A percentile compares a stretch with the other conserved stretches of the same genome.
These are phyloP conservation scores for Plantago major DNA, from an alignment of 257 asterid genomes.

Conservation along the genomic window DNA sequence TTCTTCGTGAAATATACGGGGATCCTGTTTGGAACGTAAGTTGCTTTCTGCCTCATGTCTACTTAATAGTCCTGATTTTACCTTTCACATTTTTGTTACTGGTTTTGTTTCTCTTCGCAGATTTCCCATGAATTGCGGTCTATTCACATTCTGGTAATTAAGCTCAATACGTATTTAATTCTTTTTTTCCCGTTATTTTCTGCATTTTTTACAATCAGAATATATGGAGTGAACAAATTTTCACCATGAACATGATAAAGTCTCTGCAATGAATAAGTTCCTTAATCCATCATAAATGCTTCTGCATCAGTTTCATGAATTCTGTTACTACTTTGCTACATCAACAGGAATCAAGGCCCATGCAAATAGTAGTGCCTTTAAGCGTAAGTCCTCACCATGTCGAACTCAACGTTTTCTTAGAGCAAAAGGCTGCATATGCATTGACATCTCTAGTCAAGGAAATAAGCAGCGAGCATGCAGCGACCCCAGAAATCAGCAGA, in stretches of 20 bases:
- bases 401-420: conserved; percentile 61
- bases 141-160: conserved; percentile 59
- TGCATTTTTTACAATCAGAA: not conserved
- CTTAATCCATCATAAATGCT: not conserved
- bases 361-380: conserved; percentile 58
- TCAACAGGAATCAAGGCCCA: conserved; percentile 59
- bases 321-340: conserved; percentile 1
- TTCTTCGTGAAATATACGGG: conserved; percentile 68
- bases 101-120: conserved; percentile 32
- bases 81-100: not conserved
- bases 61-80: not conserved
- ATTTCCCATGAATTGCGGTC: conserved; percentile 62
- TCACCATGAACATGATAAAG: not conserved
- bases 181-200: not conserved
- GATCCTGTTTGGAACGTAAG: conserved; percentile 63
- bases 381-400: conserved; percentile 81
- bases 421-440: conserved; percentile 64
- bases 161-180: conserved; percentile 6
- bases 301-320: not conserved
- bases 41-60: not conserved
- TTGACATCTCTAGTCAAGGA: conserved; percentile 69
- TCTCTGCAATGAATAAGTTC: not conserved
- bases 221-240: not conserved
- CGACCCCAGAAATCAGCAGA: conserved; percentile 61
- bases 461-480: conserved; percentile 50